phyloP scores from a whole-genome alignment of 306 rosid genomes.

The Benincasa hispida region DNA sequence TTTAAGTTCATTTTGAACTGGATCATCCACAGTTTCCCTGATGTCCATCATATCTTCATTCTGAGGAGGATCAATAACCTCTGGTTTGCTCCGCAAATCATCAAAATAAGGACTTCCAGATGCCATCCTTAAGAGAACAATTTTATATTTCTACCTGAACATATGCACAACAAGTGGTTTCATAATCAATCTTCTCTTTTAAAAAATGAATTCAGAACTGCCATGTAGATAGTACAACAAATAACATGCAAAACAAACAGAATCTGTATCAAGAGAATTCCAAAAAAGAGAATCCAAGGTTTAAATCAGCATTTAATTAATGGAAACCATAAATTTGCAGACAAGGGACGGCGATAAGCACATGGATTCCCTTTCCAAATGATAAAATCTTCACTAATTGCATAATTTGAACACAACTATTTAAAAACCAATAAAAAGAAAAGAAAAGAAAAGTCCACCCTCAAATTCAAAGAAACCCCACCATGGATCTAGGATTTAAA shows the following conservation, averaged over 20 bases:
- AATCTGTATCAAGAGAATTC: not conserved
- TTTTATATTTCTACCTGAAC: not conserved
- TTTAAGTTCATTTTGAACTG: constrained; percentile 33
- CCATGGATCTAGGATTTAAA: not conserved
- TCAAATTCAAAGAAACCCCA: constrained; percentile 4
- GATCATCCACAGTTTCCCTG: constrained; percentile 45
- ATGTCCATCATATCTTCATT: constrained; percentile 48
- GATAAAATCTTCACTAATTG: not conserved
- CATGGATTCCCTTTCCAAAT: not conserved
- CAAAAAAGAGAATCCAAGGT: not conserved
- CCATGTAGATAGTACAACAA: not conserved
- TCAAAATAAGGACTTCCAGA: constrained; percentile 50
- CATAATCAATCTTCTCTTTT: not conserved
- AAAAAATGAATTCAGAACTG: not conserved
- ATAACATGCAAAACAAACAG: constrained; percentile 5
- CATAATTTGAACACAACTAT: not conserved
- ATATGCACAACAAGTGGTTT: not conserved
- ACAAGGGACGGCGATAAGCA: not conserved
- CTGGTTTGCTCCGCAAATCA: constrained; percentile 52
- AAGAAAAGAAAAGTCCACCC: not conserved
- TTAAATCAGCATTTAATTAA: not conserved
- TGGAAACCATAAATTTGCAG: not conserved
- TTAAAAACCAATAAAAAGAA: not conserved
- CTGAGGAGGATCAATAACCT: constrained; percentile 69
- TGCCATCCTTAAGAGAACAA: constrained; percentile 32